Evolutionary conservation across 2,329 filamentous ascomycete species (phyloP).

Genomic region (Bipolaris zeicola): DNA sequence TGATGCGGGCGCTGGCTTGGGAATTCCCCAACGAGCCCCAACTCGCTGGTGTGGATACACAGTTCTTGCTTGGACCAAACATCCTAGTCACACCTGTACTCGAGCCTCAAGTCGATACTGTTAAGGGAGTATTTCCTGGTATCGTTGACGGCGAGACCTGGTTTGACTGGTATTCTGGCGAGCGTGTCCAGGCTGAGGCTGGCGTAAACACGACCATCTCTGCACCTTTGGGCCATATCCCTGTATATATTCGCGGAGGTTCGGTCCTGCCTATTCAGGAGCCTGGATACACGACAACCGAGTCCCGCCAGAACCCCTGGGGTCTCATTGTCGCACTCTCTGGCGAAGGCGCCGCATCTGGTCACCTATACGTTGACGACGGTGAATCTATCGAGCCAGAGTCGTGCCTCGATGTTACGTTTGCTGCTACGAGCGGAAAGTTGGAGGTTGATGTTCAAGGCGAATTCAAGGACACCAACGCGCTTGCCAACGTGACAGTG

Average conservation of each 20-base stretch:
- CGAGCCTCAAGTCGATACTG: slow-evolving; percentile 64
- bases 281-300: slow-evolving; percentile 69
- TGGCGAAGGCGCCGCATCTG: slow-evolving; percentile 60
- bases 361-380: slow-evolving; percentile 74
- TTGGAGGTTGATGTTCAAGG: slow-evolving; percentile 59
- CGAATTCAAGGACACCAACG: slow-evolving; percentile 61
- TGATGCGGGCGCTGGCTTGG: slow-evolving; percentile 75
- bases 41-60: slow-evolving; percentile 68
- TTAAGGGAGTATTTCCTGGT: slow-evolving; percentile 73
- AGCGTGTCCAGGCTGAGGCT: slow-evolving; percentile 56
- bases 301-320: slow-evolving; percentile 69
- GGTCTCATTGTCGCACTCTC: slow-evolving; percentile 68
- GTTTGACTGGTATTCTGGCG: slow-evolving; percentile 82
- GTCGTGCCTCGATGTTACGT: slow-evolving; percentile 61
- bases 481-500: slow-evolving; percentile 67
- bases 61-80: slow-evolving; percentile 72
- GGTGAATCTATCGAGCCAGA: slow-evolving; percentile 68
- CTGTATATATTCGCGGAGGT: slow-evolving; percentile 72
- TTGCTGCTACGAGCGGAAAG: slow-evolving; percentile 51
- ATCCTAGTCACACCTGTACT: slow-evolving; percentile 72
- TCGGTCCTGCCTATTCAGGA: slow-evolving; percentile 70
- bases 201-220: slow-evolving; percentile 65
- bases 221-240: slow-evolving; percentile 71
- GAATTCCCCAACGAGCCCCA: slow-evolving; percentile 74
- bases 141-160: slow-evolving; percentile 64